Evolutionary conservation across 345 rosid species (phyloP).

Genomic region (Syzygium aromaticum): DNA sequence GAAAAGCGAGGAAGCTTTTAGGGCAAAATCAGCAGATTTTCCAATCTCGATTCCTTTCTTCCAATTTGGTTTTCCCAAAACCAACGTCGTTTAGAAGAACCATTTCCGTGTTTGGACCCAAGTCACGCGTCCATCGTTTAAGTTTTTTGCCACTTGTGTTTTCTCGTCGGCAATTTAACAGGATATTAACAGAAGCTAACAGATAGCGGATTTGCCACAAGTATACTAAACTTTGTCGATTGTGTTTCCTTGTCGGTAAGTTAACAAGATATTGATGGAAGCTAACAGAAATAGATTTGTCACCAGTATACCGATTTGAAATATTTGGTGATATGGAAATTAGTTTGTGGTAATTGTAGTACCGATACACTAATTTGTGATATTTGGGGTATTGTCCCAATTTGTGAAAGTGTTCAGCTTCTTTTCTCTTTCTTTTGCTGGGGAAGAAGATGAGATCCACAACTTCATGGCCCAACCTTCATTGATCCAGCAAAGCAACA

Average conservation of each 20-base stretch:
- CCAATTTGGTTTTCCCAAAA: background rate
- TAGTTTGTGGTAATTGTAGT: background rate
- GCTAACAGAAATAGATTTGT: background rate
- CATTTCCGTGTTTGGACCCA: background rate
- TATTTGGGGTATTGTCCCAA: background rate
- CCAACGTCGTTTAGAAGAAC: too few species aligned
- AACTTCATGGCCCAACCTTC: background rate
- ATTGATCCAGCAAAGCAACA: background rate
- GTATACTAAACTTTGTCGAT: background rate
- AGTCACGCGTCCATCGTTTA: accelerated
- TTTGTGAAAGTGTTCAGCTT: background rate
- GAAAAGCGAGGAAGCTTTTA: accelerated
- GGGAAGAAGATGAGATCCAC: background rate
- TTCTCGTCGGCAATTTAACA: background rate
- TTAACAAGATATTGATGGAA: background rate
- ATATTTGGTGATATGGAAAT: background rate
- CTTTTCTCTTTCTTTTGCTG: background rate
- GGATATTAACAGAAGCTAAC: accelerated
- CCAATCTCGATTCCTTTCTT: background rate
- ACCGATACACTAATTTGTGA: background rate
- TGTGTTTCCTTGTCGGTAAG: background rate
- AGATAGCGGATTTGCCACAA: accelerated
- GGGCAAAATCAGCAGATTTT: background rate
- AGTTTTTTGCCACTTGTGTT: background rate
- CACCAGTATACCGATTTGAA: background rate